Evolutionary conservation across 2,329 filamentous ascomycete genomes (phyloP).

Genomic region (Verruconis gallopava): DNA sequence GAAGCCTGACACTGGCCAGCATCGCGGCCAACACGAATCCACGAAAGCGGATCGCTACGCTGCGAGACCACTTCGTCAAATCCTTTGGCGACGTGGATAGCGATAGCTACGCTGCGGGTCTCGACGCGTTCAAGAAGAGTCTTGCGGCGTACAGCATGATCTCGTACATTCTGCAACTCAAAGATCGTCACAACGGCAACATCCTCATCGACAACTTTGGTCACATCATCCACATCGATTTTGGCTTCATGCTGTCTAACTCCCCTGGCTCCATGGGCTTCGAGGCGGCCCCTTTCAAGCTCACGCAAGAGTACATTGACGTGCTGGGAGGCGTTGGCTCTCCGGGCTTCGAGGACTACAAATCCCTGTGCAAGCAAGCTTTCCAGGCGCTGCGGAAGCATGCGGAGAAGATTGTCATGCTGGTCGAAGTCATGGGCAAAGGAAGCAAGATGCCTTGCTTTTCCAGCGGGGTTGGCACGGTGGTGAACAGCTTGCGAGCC

Average conservation of each 20-base stretch:
- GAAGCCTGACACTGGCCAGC: conserved; percentile 62
- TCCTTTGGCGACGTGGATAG: conserved; percentile 59
- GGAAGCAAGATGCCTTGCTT: conserved; percentile 80
- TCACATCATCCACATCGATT: conserved; percentile 80
- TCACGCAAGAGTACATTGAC: conserved; percentile 76
- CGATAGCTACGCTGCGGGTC: conserved; percentile 55
- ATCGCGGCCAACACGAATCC: conserved; percentile 63
- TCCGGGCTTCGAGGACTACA: conserved; percentile 61
- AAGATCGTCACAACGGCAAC: conserved; percentile 78
- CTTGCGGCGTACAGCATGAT: conserved; percentile 78
- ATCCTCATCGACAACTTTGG: conserved; percentile 75
- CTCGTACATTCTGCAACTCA: conserved; percentile 70
- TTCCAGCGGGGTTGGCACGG: conserved; percentile 57
- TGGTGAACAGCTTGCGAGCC: conserved; percentile 55
- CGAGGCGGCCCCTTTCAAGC: conserved; percentile 75
- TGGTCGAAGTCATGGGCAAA: conserved; percentile 73
- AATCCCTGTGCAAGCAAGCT: conserved; percentile 66
- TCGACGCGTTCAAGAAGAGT: conserved; percentile 69
- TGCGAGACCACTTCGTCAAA: conserved; percentile 71
- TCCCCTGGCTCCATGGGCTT: conserved; percentile 75
- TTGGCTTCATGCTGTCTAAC: conserved; percentile 82
- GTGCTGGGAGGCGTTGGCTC: conserved; percentile 63
- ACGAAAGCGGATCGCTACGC: conserved; percentile 61
- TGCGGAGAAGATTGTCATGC: conserved; percentile 67
- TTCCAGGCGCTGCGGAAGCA: conserved; percentile 71